Evolutionary conservation across 371 early-diverging fungal species (phyloP), one percentile per base, ranked within the genome.

Genomic region (Mortierella sp.): DNA sequence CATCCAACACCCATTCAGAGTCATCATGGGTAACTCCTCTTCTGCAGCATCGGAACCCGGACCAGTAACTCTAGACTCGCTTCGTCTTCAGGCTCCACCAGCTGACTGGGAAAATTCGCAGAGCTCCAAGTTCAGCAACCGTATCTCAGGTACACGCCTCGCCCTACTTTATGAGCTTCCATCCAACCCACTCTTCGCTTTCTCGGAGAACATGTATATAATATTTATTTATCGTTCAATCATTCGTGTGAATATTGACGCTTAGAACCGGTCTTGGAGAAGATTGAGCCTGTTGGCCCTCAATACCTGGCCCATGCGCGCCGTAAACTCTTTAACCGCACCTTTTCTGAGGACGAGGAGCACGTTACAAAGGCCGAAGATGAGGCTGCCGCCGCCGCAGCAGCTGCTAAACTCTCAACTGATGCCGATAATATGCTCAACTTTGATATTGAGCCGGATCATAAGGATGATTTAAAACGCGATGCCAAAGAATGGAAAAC

Each of bases 401-500:
- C 66, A 13, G 75, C 74, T 15, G 79, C 79, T 13, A 85, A 86
- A 31, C 73, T 76, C 28, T 85, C 83, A 31, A 86, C 87, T 45
- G 75, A 70, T 28, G 60, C 70, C 2, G 88, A 87, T 49, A 92
- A 86, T 49, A 90, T 88, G 34, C 89, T 89, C 67, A 47, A 76
- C 10, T 66, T 57, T 59, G 84, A 83, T 15, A 82, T 84, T 35
- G 94, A 93, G 68, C 86, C 87, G 65, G 93, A 90, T 59, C 90
- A 93, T 62, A 83, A 85, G 60, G 70, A 77, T 35, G 86, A 91
- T 34, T 85, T 93, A 62, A 84, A 83, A 73, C 79, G 87, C 37
- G 95, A 94, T 66, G 93, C 95, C 56, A 90, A 90, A 71, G 91
- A 93, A 69, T 95, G 96, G 96, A 95, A 94, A 85, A 64, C 87